phyloP scores from a whole-genome alignment of 176 grass and related monocot species.

The Cenchrus purpureus region DNA sequence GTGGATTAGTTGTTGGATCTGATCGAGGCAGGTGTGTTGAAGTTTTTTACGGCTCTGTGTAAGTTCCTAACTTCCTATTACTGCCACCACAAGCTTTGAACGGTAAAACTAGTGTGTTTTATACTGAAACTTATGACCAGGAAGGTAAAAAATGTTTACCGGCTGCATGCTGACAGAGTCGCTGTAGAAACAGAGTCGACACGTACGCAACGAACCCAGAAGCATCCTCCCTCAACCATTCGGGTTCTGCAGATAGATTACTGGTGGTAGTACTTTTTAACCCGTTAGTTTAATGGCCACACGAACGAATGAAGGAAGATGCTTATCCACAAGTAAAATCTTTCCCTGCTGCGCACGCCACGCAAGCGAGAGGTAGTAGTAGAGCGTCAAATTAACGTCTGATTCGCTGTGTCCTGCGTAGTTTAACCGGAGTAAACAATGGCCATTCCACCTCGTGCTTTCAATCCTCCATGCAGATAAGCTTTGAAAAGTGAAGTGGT shows the following conservation, averaged over 20 bases:
- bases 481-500: slow-evolving; percentile 32
- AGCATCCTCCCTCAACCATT: not conserved
- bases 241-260: not conserved
- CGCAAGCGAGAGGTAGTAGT: not conserved
- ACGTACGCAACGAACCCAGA: not conserved
- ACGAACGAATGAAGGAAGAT: not conserved
- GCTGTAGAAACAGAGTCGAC: not conserved
- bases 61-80: not conserved
- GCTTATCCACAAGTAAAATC: slow-evolving; percentile 38
- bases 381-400: slow-evolving; percentile 3
- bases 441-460: slow-evolving; percentile 24
- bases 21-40: not conserved
- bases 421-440: not conserved
- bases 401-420: not conserved
- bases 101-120: not conserved
- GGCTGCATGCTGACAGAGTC: not conserved
- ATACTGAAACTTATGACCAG: not conserved
- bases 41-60: slow-evolving; percentile 33
- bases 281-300: not conserved
- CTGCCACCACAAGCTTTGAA: not conserved
- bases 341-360: slow-evolving; percentile 23
- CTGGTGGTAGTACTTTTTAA: not conserved
- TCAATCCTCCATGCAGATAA: slow-evolving; percentile 40
- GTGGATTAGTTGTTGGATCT: not conserved
- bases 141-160: not conserved